phyloP scores from a whole-genome alignment of 164 flowering plant species.

The Piper betle region DNA sequence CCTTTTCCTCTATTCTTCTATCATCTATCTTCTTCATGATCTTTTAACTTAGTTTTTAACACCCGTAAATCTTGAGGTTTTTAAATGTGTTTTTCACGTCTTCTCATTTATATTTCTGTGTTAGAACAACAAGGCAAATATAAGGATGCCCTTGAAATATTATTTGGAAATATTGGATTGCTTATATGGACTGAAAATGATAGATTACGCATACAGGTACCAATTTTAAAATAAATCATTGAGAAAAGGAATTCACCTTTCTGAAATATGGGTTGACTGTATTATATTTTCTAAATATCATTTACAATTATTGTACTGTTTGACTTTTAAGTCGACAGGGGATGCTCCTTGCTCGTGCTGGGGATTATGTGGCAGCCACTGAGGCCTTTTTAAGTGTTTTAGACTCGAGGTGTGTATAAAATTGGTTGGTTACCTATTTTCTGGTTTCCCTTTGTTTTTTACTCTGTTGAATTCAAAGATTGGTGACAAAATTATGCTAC shows the following conservation, averaged over 20 bases:
- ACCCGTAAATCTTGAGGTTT: not conserved
- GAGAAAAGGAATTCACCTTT: not conserved
- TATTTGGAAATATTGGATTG: conserved; percentile 73
- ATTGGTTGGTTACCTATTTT: not conserved
- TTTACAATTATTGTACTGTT: conserved; percentile 11
- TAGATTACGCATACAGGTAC: conserved; percentile 84
- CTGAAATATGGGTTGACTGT: no score
- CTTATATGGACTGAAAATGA: conserved; percentile 74
- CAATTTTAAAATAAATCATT: conserved; percentile 19
- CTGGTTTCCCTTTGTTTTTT: not conserved
- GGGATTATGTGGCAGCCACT: conserved; percentile 70
- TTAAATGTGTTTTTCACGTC: conserved; percentile 39
- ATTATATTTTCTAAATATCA: not conserved
- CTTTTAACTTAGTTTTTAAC: no score
- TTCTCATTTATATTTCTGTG: conserved; percentile 69
- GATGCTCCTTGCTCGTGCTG: conserved; percentile 83
- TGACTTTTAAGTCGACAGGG: conserved; percentile 99
- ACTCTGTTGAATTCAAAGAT: not conserved
- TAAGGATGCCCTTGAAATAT: conserved; percentile 62
- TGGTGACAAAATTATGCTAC: no score
- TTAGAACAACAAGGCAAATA: conserved; percentile 82
- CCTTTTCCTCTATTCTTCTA: not conserved
- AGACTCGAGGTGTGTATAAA: conserved; percentile 48
- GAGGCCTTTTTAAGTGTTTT: conserved; percentile 48
- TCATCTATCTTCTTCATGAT: not conserved